Conservation (phyloP, 2,329 filamentous ascomycete genomes). For the Didymella segeticola region DNA sequence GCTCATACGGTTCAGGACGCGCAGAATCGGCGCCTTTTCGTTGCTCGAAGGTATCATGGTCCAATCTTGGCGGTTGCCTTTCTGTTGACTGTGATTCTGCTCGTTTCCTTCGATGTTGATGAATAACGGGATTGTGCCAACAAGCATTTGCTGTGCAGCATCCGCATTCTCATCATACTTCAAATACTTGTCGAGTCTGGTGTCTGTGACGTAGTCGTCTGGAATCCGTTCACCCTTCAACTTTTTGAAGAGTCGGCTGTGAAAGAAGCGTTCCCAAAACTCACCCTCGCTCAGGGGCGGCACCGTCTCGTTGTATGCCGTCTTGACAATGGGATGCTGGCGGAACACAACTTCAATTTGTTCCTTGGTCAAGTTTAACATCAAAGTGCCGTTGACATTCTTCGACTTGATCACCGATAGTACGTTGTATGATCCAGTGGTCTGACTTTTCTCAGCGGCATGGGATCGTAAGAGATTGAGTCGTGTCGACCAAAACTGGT, state of each 20-base stretch:
- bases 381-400: constrained; percentile 71
- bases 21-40: constrained; percentile 85
- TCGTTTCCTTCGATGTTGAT: constrained; percentile 95
- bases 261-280: constrained; percentile 95
- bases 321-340: constrained; percentile 89
- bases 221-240: constrained; percentile 86
- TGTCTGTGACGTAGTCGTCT: constrained; percentile 77
- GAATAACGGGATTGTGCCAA: constrained; percentile 79
- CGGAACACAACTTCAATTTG: constrained; percentile 92
- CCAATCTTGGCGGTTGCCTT: constrained; percentile 84
- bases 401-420: constrained; percentile 86
- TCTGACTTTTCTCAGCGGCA: constrained; percentile 86
- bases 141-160: constrained; percentile 52
- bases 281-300: constrained; percentile 74
- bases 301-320: constrained; percentile 92
- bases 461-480: constrained; percentile 86
- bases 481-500: constrained; percentile 93
- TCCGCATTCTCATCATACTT: constrained; percentile 69
- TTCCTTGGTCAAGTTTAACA: constrained; percentile 85
- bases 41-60: constrained; percentile 82
- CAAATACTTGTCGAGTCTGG: constrained; percentile 85
- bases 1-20: constrained; percentile 86
- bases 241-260: constrained; percentile 88
- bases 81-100: constrained; percentile 86
- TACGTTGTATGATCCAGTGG: constrained; percentile 90